Evolutionary conservation across 2,329 filamentous ascomycete genomes (phyloP), one percentile per base, ranked within the genome.

Genomic region (Penicillium capsulatum): DNA sequence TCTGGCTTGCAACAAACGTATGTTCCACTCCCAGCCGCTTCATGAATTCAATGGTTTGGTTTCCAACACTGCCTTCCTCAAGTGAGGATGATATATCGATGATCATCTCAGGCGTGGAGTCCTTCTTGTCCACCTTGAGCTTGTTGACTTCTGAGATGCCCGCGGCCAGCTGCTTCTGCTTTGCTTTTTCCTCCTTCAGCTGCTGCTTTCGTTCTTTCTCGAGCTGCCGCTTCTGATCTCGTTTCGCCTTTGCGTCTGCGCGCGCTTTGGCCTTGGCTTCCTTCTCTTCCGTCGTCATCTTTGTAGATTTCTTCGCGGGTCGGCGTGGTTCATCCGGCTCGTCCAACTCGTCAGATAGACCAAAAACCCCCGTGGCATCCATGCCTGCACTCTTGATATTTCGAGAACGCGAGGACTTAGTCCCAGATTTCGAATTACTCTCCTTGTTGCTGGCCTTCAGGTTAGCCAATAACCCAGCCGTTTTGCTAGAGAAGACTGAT

Each of bases 61-160:
- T 69, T 2, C 67, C 69, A 7, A 73, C 53, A 24, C 59, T 66
- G 0, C 71, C 60, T 7, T 59, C 62, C 15, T 74, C 64, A 1
- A 91, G 65, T 2, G 72, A 74, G 0, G 66, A 63, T 0, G 85
- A 76, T 16, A 91, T 67, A 51, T 86, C 78, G 2, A 88, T 73
- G 35, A 91, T 81, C 85, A 92, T 91, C 60, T 92, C 85, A 0
- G 75, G 75, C 0, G 80, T 77, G 0, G 84, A 84, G 0, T 81
- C 68, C 51, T 86, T 87, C 65, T 86, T 88, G 64, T 88, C 81
- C 0, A 78, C 80, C 36, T 80, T 79, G 7, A 82, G 66, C 54
- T 83, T 87, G 64, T 91, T 91, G 29, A 81, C 84, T 47, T 86
- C 80, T 3, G 79, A 79, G 15, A 90, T 65, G 6, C 86, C 83